Conservation (phyloP, 768 basidiomycete genomes). For the Boletus vermiculosoides region DNA sequence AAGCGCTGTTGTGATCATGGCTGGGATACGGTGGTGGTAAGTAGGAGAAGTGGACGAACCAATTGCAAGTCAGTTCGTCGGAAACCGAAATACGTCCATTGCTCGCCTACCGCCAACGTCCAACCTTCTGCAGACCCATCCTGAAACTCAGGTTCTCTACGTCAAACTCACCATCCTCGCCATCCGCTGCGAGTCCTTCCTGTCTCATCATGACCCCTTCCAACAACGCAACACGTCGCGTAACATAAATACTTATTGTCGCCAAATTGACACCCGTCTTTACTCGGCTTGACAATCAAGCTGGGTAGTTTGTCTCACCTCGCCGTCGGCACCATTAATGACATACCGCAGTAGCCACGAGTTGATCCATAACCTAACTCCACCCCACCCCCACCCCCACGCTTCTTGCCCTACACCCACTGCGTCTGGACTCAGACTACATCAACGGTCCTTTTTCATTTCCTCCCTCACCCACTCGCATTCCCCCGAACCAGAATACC, state of each 20-base stretch:
- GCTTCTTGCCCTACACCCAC: too few relatives aligned
- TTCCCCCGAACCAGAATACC: neutral
- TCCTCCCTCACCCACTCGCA: neutral
- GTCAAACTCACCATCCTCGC: conserved; percentile 69
- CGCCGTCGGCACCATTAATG: neutral
- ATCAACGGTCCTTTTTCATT: neutral
- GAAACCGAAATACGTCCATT: neutral
- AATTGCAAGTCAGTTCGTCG: neutral
- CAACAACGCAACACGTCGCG: neutral
- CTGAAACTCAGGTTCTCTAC: neutral
- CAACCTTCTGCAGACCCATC: neutral
- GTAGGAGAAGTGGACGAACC: neutral
- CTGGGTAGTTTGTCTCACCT: neutral
- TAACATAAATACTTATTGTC: neutral
- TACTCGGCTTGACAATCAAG: neutral
- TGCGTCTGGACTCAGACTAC: too few relatives aligned
- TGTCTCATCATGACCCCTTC: too few relatives aligned
- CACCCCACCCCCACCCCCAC: neutral
- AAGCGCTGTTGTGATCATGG: neutral
- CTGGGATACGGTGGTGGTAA: neutral
- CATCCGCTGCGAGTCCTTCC: conserved; percentile 54
- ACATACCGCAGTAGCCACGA: neutral
- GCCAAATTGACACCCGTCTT: neutral
- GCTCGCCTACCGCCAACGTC: neutral
- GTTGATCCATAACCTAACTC: neutral